Percentiles rank a stretch among this genome's conserved stretches.
These are phyloP conservation scores for Scutellaria barbata DNA, from an alignment of 257 asterid species.

Conservation along the genomic window DNA sequence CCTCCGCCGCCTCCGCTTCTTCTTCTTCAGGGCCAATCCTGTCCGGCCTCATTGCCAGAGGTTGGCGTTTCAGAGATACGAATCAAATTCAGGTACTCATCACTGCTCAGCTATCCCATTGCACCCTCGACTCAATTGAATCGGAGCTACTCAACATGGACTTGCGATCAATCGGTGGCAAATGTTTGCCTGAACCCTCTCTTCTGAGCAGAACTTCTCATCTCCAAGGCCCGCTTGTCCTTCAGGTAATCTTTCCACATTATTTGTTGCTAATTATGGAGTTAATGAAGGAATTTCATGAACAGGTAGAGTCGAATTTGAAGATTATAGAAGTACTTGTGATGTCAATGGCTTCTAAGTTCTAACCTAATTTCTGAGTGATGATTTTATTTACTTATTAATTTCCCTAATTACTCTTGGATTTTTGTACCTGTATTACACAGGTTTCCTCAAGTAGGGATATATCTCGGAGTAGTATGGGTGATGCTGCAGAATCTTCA, in stretches of 20 bases:
- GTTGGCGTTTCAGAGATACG: slow-evolving; percentile 67
- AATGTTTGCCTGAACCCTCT: slow-evolving; percentile 67
- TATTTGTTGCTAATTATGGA: not conserved
- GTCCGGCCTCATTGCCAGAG: slow-evolving; percentile 58
- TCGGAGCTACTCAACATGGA: slow-evolving; percentile 72
- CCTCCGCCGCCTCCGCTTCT: slow-evolving; percentile 38
- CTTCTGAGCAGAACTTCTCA: slow-evolving; percentile 57
- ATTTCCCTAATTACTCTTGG: slow-evolving; percentile 10
- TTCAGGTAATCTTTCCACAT: slow-evolving; percentile 55
- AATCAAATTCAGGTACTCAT: slow-evolving; percentile 52
- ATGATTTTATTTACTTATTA: not conserved
- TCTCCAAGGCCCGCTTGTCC: slow-evolving; percentile 68
- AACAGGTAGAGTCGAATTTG: slow-evolving; percentile 1
- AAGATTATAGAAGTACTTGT: not conserved
- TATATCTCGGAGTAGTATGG: slow-evolving; percentile 58
- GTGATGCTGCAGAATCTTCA: slow-evolving; percentile 61
- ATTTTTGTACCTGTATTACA: not conserved
- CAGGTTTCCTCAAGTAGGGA: slow-evolving; percentile 73
- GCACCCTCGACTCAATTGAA: slow-evolving; percentile 63
- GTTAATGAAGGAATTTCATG: not conserved
- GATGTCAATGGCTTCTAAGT: not conserved
- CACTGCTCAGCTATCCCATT: slow-evolving; percentile 41
- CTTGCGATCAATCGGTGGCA: slow-evolving; percentile 75
- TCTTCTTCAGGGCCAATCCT: slow-evolving; percentile 46
- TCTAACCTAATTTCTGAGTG: not conserved